Evolutionary conservation across 2,329 filamentous ascomycete genomes (phyloP), one percentile per base, ranked within the genome.

Genomic region (Aspergillus felis): DNA sequence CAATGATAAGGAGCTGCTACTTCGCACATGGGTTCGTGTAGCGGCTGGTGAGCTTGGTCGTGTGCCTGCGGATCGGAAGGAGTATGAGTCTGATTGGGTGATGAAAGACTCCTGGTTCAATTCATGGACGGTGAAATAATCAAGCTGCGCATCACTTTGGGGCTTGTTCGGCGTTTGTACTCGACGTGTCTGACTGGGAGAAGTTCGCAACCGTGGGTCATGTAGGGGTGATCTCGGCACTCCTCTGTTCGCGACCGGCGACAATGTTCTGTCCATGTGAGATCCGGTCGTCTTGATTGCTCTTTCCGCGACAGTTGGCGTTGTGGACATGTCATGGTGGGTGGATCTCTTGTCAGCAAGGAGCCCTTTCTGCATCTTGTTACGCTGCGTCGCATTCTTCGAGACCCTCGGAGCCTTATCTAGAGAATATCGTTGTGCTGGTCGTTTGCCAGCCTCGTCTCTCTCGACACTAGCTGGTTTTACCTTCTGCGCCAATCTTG

Each of bases 21-120:
- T 77, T 56, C 73, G 74, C 22, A 77, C 68, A 67, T 77, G 76
- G 9, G 71, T 70, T 47, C 74, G 69, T 42, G 71, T 63, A n/a
- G 73, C 60, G 1, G 69, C 70, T 22, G 76, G 70, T 14, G 77
- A 79, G 17, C 70, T 68, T 4, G 77, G 68, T 17, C 73, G 71
- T 14, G 64, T 65, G 25, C 74, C 71, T 28, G 62, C 56, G 38
- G 73, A 66, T 35, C 69, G 74, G 6, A 70, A 58, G 32, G 76
- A 76, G 61, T 74, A 78, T 4, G 76, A 65, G 61, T 79, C 76
- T 1, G 75, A 74, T 48, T 78, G 76, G 8, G 73, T 68, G 24
- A 78, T 61, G 42, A 72, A 74, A 2, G 76, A 75, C 42, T 78
- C 75, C 41, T 73, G 64, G 41, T 70, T 73, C 58, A 70, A 71